Percentiles rank a stretch among this genome's conserved stretches.
phyloP scores from a whole-genome alignment of 2,329 filamentous ascomycete genomes.

The Fusarium paranaense region DNA sequence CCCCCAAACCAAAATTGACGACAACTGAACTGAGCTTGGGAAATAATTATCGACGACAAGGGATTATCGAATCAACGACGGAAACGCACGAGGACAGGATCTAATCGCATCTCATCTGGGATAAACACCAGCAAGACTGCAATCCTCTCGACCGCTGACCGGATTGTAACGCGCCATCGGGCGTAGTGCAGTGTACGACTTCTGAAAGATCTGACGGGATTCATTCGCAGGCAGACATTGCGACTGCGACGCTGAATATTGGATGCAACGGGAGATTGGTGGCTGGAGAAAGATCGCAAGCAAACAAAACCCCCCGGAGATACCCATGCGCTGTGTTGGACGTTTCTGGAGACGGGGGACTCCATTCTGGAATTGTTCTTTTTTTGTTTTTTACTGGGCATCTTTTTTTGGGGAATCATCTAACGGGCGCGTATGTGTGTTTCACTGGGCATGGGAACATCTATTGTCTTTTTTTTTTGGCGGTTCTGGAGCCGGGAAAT shows the following conservation, averaged over 20 bases:
- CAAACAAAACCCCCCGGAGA: conserved; percentile 45
- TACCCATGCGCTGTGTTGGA: conserved; percentile 45
- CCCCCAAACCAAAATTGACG: conserved; percentile 15
- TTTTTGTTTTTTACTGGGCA: conserved; percentile 31
- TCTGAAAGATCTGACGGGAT: conserved; percentile 29
- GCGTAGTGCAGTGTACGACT: conserved; percentile 44
- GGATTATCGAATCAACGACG: conserved; percentile 22
- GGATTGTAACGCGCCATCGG: conserved; percentile 40
- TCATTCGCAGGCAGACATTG: conserved; percentile 16
- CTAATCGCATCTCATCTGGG: conserved; percentile 12
- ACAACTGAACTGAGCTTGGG: conserved; percentile 21
- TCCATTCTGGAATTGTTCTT: conserved; percentile 42
- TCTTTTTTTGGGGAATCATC: conserved; percentile 27
- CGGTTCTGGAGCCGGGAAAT: conserved; percentile 39
- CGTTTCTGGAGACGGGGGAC: conserved; percentile 45
- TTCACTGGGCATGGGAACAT: conserved; percentile 35
- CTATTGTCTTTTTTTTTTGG: conserved; percentile 31
- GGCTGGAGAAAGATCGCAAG: conserved; percentile 41
- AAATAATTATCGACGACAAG: conserved; percentile 35
- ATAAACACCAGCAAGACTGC: conserved; percentile 10
- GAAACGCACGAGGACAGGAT: conserved; percentile 20
- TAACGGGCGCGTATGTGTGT: conserved; percentile 33
- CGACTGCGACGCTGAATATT: conserved; percentile 40
- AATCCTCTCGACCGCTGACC: conserved; percentile 26
- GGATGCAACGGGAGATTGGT: conserved; percentile 45